Evolutionary conservation across 768 basidiomycete species (phyloP), one percentile per base, ranked within the genome.

Genomic region (Tricholoma hemisulphureum): DNA sequence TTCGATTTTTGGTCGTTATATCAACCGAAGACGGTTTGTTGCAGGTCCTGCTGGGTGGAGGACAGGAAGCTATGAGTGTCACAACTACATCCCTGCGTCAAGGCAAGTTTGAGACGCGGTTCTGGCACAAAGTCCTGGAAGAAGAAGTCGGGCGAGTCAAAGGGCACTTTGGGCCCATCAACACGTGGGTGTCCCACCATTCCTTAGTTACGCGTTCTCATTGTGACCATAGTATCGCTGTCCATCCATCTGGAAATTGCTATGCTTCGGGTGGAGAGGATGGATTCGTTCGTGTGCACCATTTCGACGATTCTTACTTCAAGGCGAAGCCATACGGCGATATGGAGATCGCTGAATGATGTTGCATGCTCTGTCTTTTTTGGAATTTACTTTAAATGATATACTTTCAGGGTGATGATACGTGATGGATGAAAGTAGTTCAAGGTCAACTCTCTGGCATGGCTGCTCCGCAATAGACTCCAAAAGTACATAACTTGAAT

Each of bases 181-280:
- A 96, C 74, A 95, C 94, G 95, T 97, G 67, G 64, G 93, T 85
- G 20, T 24, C 35, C 21, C 39, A 11, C 32, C 29, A 11, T 39
- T 18, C n/a, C 20, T 53, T n/a, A 10, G 23, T 53, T 26, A 20
- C 39, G 24, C n/a, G 50, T 53, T 46, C 24, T 24, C 21, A 58
- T 16, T 51, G 61, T 26, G 63, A 52, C 45, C 56, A 58, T 65
- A 98, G 95, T 3, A 89, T 99, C 60, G 95, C 95, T 29, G 87
- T 95, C 1, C 93, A 97, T 66, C 96, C 97, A 11, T 79, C 83
- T 45, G 95, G 95, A 18, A 91, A 85, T 31, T 82, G 81, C 39
- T 99, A 95, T 70, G 92, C 96, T 13, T 95, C 94, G 1, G 97
- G 97, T 50, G 89, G 94, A 69, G 97, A 99, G 75, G 97, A 98